Conservation (phyloP, 495 filamentous ascomycete genomes). For the Penicillium lividum region DNA sequence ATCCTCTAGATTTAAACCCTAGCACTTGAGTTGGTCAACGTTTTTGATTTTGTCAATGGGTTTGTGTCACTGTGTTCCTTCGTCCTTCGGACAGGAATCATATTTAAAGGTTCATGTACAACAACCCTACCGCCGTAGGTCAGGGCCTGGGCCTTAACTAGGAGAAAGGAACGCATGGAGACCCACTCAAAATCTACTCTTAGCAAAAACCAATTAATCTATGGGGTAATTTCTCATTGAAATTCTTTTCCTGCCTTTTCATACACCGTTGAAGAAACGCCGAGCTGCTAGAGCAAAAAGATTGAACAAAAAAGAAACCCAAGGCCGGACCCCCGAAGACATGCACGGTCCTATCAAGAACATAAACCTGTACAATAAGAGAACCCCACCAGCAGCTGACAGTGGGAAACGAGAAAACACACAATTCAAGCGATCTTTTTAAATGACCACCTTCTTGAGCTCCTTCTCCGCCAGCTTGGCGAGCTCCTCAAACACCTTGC, state of each 20-base stretch:
- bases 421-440: constrained; percentile 29
- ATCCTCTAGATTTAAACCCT: constrained; percentile 11
- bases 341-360: constrained; percentile 46
- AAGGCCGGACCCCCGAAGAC: constrained; percentile 48
- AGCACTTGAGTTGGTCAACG: not conserved
- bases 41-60: too few relatives aligned
- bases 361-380: constrained; percentile 49
- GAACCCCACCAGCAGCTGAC: constrained; percentile 34
- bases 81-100: too few relatives aligned
- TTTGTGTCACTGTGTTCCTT: not conserved
- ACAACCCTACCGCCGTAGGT: not conserved
- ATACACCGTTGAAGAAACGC: constrained; percentile 50
- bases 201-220: not conserved
- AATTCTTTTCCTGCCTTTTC: constrained; percentile 45
- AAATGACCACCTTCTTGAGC: constrained; percentile 49
- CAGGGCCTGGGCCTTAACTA: not conserved
- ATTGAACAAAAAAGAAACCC: constrained; percentile 42
- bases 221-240: constrained; percentile 32
- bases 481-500: constrained; percentile 69
- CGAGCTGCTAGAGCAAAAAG: constrained; percentile 45
- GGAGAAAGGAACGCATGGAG: constrained; percentile 10
- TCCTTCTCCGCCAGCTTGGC: constrained; percentile 75
- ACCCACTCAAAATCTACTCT: not conserved
- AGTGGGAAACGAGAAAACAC: constrained; percentile 29
- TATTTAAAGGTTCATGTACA: too few relatives aligned